Conservation (phyloP, 2,329 filamentous ascomycete genomes). For the Diplodia scrobiculata region DNA sequence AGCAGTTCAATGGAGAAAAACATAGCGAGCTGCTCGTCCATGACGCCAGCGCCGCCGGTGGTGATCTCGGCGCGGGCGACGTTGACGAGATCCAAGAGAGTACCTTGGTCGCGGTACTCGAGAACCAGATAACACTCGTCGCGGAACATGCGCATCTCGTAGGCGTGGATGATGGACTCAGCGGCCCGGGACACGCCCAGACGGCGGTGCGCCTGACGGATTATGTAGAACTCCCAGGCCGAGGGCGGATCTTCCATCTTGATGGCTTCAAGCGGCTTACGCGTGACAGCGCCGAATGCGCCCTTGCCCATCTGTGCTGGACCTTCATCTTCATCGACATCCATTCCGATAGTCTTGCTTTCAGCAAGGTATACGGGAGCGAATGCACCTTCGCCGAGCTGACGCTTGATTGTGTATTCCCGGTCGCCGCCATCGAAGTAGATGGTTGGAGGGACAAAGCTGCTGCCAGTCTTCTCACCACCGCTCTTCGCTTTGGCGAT, state of each 20-base stretch:
- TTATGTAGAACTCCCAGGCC: constrained; percentile 96
- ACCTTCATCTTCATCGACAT: constrained; percentile 49
- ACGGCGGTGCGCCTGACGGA: constrained; percentile 76
- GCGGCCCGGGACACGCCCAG: constrained; percentile 71
- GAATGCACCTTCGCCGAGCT: constrained; percentile 91
- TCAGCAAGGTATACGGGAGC: constrained; percentile 93
- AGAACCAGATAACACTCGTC: constrained; percentile 89
- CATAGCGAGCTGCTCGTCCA: constrained; percentile 92
- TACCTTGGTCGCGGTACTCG: constrained; percentile 85
- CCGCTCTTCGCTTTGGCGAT: constrained; percentile 60
- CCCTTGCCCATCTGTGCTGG: constrained; percentile 64
- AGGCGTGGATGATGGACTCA: constrained; percentile 76
- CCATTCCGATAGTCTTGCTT: constrained; percentile 61
- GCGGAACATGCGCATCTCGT: constrained; percentile 88
- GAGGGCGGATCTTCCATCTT: constrained; percentile 91
- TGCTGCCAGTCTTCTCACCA: constrained; percentile 62
- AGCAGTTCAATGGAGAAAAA: constrained; percentile 92
- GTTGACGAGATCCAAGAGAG: constrained; percentile 92
- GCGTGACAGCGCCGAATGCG: constrained; percentile 57
- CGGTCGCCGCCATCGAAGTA: constrained; percentile 66
- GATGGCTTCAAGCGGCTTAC: constrained; percentile 73
- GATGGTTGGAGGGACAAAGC: constrained; percentile 64
- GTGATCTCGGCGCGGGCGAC: constrained; percentile 68
- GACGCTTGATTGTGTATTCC: constrained; percentile 76
- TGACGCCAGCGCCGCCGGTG: constrained; percentile 59